Percentiles rank a stretch among this genome's conserved stretches.
Evolutionary conservation across 2,329 filamentous ascomycete genomes (phyloP).

Genomic region (Xylariaceae sp.): DNA sequence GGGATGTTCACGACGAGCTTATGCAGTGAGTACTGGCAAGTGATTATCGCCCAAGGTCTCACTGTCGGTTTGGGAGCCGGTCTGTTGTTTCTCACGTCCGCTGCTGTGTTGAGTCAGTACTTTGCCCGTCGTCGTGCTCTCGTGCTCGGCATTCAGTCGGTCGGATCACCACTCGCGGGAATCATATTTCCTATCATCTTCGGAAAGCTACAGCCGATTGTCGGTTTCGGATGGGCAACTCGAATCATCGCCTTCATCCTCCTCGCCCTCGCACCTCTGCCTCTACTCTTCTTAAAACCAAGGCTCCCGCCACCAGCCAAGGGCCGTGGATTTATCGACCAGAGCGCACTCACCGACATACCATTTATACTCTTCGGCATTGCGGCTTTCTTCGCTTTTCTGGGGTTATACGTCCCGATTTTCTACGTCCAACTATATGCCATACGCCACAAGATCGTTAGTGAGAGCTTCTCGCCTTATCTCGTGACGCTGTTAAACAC

Average conservation of each 20-base stretch:
- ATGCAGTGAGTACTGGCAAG: constrained; percentile 34
- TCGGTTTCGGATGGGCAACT: constrained; percentile 51
- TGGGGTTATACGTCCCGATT: constrained; percentile 36
- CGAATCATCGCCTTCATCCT: constrained; percentile 40
- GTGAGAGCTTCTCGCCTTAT: constrained; percentile 22
- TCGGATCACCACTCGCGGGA: constrained; percentile 27
- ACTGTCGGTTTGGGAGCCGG: constrained; percentile 22
- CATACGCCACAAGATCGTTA: constrained; percentile 11
- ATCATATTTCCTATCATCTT: constrained; percentile 43
- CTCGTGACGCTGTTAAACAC: constrained; percentile 35
- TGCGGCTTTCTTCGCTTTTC: constrained; percentile 28
- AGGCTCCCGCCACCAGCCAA: background rate
- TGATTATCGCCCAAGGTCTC: constrained; percentile 24
- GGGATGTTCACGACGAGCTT: constrained; percentile 37
- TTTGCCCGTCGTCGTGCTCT: constrained; percentile 26
- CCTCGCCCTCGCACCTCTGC: constrained; percentile 24
- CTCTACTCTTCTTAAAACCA: constrained; percentile 8
- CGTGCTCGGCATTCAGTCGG: constrained; percentile 19
- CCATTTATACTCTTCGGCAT: constrained; percentile 27
- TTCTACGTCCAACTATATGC: constrained; percentile 30
- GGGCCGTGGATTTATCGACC: constrained; percentile 26
- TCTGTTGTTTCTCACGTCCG: constrained; percentile 20
- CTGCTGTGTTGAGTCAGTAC: constrained; percentile 27
- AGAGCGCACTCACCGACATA: constrained; percentile 25
- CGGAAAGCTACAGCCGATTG: constrained; percentile 33